A percentile compares a stretch with the other conserved stretches of the same genome.
Evolutionary conservation across 75 land plant species (phyloP).

Genomic region (Selaginella moellendorffii): DNA sequence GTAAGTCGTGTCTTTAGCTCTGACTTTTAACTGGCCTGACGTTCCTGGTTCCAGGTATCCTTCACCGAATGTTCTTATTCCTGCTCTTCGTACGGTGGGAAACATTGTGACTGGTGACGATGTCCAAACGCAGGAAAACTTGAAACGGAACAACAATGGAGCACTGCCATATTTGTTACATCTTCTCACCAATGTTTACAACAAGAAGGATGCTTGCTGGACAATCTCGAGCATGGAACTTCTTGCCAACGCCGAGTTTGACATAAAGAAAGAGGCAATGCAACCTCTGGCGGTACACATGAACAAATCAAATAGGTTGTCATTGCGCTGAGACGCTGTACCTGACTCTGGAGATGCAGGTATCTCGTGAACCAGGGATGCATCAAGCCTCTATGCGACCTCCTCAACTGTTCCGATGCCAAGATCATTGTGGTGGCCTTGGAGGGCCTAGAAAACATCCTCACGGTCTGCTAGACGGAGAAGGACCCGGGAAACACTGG

Average conservation of each 20-base stretch:
- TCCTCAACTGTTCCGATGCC: slow-evolving; percentile 61
- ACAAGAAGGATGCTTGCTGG: slow-evolving; percentile 67
- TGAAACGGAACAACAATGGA: slow-evolving; percentile 38
- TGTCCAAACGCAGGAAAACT: slow-evolving; percentile 55
- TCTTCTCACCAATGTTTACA: slow-evolving; percentile 34
- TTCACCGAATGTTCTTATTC: slow-evolving; percentile 44
- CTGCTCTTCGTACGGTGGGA: slow-evolving; percentile 52
- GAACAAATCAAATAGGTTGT: slow-evolving; percentile 64
- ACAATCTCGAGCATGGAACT: slow-evolving; percentile 60
- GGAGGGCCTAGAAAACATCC: slow-evolving; percentile 69
- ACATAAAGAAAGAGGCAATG: slow-evolving; percentile 77
- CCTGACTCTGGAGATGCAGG: too few relatives aligned
- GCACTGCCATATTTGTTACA: slow-evolving; percentile 48
- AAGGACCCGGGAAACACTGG: not conserved
- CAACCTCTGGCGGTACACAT: slow-evolving; percentile 56
- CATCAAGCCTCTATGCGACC: slow-evolving; percentile 77
- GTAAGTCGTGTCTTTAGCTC: slow-evolving; percentile 19
- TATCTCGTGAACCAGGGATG: slow-evolving; percentile 61
- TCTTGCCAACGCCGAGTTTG: slow-evolving; percentile 61
- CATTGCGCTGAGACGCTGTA: not conserved
- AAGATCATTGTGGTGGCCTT: slow-evolving; percentile 65
- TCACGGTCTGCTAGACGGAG: slow-evolving; percentile 30
- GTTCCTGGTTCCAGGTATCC: slow-evolving; percentile 31
- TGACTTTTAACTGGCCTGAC: not conserved
- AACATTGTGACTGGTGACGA: slow-evolving; percentile 83